Evolutionary conservation across 2,329 filamentous ascomycete species (phyloP).

Genomic region (Niveomyces coronatus): DNA sequence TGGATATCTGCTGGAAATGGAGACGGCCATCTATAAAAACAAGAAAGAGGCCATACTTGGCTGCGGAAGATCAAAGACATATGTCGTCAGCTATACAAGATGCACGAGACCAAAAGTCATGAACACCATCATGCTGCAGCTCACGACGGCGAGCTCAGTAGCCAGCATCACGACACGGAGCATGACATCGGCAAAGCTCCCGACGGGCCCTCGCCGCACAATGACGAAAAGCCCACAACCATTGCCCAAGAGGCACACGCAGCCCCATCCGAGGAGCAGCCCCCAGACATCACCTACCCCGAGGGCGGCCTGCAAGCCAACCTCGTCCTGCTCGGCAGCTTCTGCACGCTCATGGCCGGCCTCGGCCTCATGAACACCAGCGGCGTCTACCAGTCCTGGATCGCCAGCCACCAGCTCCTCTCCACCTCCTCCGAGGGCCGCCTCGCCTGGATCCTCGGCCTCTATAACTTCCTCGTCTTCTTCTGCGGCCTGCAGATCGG

Average conservation of each 20-base stretch:
- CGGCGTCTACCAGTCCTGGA: conserved; percentile 55
- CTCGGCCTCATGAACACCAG: conserved; percentile 55
- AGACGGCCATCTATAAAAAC: too few relatives aligned
- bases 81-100: too few relatives aligned
- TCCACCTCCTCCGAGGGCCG: conserved; percentile 42
- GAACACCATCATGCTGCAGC: too few relatives aligned
- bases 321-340: conserved; percentile 56
- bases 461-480: conserved; percentile 58
- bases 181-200: not conserved
- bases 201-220: too few relatives aligned
- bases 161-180: too few relatives aligned
- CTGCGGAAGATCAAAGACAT: too few relatives aligned
- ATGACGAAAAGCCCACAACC: too few relatives aligned
- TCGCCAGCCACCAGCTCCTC: conserved; percentile 52
- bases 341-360: conserved; percentile 48
- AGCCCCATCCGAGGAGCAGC: conserved; percentile 1
- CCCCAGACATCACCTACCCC: conserved; percentile 39
- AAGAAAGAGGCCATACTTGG: too few relatives aligned
- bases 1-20: too few relatives aligned
- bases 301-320: conserved; percentile 56
- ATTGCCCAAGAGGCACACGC: too few relatives aligned
- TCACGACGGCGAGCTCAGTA: too few relatives aligned
- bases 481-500: conserved; percentile 60
- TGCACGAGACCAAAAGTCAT: too few relatives aligned
- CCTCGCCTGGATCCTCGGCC: conserved; percentile 60